These are phyloP conservation scores for Moniliophthora roreri DNA, from an alignment of 1,284 basidiomycete species.

Conservation along the genomic window DNA sequence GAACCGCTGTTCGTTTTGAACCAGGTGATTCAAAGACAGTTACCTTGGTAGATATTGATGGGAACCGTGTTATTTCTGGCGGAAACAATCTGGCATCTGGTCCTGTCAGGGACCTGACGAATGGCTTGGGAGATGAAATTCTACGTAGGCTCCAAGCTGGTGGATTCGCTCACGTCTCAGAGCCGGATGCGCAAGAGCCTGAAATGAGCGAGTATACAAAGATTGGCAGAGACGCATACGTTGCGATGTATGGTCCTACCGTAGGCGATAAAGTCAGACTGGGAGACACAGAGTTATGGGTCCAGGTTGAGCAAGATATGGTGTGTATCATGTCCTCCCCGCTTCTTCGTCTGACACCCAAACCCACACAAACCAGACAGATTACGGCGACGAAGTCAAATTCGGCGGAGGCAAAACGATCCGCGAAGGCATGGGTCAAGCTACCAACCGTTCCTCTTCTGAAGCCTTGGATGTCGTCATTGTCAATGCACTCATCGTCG, in stretches of 20 bases:
- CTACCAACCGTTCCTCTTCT: conserved; percentile 65
- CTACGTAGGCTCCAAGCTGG: conserved; percentile 42
- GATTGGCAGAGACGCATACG: conserved; percentile 70
- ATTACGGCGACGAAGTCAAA: conserved; percentile 95
- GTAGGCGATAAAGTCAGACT: conserved; percentile 87
- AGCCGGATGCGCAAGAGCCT: conserved; percentile 58
- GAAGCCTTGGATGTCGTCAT: conserved; percentile 90
- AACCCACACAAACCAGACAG: conserved; percentile 53
- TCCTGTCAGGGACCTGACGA: conserved; percentile 34
- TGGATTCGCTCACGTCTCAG: conserved; percentile 63
- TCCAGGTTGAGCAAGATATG: conserved; percentile 89
- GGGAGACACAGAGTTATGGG: conserved; percentile 90
- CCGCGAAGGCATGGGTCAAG: conserved; percentile 97
- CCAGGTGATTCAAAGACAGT: conserved; percentile 90
- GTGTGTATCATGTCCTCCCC: conserved; percentile 37
- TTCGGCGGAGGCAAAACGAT: conserved; percentile 96
- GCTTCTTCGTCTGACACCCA: no score
- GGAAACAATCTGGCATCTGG: conserved; percentile 80
- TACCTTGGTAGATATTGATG: conserved; percentile 79
- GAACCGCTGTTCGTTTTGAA: conserved; percentile 96
- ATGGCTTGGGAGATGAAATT: conserved; percentile 44
- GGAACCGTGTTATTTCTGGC: conserved; percentile 71
- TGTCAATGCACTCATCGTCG: conserved; percentile 92
- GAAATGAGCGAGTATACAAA: conserved; percentile 49
- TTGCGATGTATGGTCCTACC: conserved; percentile 95